Conservation (phyloP, 257 asterid genomes). For the Solanum neorickii region DNA sequence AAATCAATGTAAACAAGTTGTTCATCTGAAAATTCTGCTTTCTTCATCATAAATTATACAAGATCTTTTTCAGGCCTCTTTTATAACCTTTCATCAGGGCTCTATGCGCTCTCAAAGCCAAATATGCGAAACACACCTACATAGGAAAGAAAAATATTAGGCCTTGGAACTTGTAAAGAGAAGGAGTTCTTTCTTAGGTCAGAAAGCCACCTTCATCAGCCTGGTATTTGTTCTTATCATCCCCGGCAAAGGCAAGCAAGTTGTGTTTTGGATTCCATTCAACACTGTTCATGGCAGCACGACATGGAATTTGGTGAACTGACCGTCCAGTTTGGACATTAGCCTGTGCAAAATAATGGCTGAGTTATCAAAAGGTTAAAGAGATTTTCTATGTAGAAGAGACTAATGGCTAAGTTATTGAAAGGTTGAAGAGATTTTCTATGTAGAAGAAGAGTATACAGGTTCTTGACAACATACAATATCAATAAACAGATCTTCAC, state of each 20-base stretch:
- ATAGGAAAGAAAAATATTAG: background rate
- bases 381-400: background rate
- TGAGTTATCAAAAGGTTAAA: background rate
- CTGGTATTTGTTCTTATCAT: conserved; percentile 87
- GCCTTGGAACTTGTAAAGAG: background rate
- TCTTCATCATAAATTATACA: background rate
- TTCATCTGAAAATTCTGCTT: background rate
- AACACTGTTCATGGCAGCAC: conserved; percentile 98
- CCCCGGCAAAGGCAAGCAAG: conserved; percentile 97
- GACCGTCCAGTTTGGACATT: conserved; percentile 74
- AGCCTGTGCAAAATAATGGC: conserved; percentile 34
- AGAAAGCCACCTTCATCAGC: conserved; percentile 69
- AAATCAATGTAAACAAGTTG: background rate
- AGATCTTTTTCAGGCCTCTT: background rate
- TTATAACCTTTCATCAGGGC: background rate
- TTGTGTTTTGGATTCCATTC: conserved; percentile 93
- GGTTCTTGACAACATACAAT: conserved; percentile 44
- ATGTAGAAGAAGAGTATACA: too few relatives aligned
- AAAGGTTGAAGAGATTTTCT: background rate
- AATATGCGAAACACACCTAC: conserved; percentile 85
- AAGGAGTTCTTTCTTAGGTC: background rate
- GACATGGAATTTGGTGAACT: conserved; percentile 85
- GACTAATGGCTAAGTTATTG: background rate
- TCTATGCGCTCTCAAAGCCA: conserved; percentile 71
- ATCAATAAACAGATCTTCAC: conserved; percentile 91